Conservation (phyloP, 2,329 filamentous ascomycete genomes). For the Arthrobotrys entomopaga region DNA sequence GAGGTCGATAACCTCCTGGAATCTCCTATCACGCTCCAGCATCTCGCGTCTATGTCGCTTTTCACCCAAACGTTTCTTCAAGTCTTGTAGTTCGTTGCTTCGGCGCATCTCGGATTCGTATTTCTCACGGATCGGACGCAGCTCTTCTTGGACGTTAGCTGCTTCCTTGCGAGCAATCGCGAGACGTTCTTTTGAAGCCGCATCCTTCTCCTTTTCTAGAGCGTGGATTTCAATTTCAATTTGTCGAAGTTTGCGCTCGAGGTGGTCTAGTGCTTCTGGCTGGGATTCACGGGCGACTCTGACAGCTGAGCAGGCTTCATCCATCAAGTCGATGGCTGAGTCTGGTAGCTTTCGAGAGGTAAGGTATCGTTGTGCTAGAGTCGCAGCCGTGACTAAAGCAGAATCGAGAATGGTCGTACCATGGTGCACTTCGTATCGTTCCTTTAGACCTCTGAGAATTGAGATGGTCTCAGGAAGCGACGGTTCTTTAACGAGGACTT, state of each 20-base stretch:
- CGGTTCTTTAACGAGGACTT: constrained; percentile 96
- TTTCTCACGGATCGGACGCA: constrained; percentile 90
- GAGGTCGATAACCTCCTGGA: constrained; percentile 87
- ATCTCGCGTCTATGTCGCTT: constrained; percentile 92
- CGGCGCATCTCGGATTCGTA: constrained; percentile 93
- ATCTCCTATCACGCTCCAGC: constrained; percentile 85
- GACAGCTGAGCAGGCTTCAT: constrained; percentile 96
- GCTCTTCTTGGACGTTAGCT: constrained; percentile 91
- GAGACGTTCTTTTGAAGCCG: constrained; percentile 85
- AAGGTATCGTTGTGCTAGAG: constrained; percentile 89
- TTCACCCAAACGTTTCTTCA: constrained; percentile 92
- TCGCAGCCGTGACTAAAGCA: constrained; percentile 91
- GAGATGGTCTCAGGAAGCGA: constrained; percentile 89
- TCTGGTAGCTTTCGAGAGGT: constrained; percentile 91
- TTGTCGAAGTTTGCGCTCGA: constrained; percentile 89
- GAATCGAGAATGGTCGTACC: constrained; percentile 96
- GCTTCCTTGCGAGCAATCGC: constrained; percentile 86
- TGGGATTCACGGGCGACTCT: constrained; percentile 95
- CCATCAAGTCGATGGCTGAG: constrained; percentile 94
- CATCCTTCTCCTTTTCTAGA: constrained; percentile 90
- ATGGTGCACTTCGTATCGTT: constrained; percentile 97
- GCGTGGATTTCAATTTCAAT: constrained; percentile 98
- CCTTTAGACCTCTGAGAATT: constrained; percentile 97
- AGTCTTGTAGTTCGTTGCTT: constrained; percentile 89
- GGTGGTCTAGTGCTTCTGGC: constrained; percentile 91